Evolutionary conservation across 176 grass and related monocot species (phyloP), one percentile per base, ranked within the genome.

Genomic region (Rhynchospora tenuis): DNA sequence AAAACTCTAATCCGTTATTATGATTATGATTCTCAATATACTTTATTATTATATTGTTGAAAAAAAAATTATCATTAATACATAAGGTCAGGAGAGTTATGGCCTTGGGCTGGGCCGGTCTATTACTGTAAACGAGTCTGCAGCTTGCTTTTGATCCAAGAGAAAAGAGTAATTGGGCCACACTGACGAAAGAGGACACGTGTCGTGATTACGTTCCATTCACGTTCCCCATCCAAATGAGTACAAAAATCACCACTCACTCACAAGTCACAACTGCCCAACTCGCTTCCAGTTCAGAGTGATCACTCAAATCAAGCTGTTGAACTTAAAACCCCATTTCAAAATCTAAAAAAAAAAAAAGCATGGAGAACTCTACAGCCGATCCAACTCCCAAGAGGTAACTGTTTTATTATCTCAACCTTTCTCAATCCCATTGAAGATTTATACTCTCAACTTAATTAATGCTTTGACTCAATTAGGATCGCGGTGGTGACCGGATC

Each of bases 401-500:
- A 9, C 22, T 38, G 2, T 70, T 43, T 17, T 17, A 17, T 43
- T 44, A 45, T 2, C 20, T 70, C 19, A 70, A 46, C 9, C 3
- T 46, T 8, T 20, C 19, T 55, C 54, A 16, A 55, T 17, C 7
- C 48, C 13, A 54, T 28, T 20, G 15, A 44, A 68, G 17, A 9
- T 17, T 69, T 69, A 17, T 69, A 10, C 16, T 66, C 28, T 33
- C 43, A 69, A 43, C 15, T 68, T 68, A 31, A 68, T 8, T 6
- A 28, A 55, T 55, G 48, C 46, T 74, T 54, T 54, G 68, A 16
- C 68, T 68, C 13, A 44, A 52, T 26, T 59, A 92, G 88, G 88
- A 88, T 90, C 59, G 90, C 90, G 0, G 22, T 95, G 81, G 90
- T 95, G 1, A 95, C 93, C 9, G 90, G 88, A 16, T 84, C 82